A percentile compares a stretch with the other conserved stretches of the same genome.
phyloP scores from a whole-genome alignment of 192 early-diverging fungal genomes.

The Funneliformis mosseae region DNA sequence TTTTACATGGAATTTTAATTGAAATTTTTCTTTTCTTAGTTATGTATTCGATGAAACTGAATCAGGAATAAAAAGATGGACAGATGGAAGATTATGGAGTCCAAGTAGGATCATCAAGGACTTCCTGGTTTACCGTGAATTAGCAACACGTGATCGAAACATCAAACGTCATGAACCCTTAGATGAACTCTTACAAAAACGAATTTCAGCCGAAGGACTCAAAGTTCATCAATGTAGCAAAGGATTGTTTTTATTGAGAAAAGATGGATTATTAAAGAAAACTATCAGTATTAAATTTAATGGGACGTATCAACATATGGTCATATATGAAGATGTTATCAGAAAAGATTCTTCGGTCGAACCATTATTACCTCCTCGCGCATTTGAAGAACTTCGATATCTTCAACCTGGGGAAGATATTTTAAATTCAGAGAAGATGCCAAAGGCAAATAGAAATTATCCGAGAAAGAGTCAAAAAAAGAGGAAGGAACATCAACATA shows the following conservation, averaged over 20 bases:
- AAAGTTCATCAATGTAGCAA: conserved; percentile 21
- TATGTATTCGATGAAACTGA: conserved; percentile 15
- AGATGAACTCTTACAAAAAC: not conserved
- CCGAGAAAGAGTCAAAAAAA: conserved; percentile 1
- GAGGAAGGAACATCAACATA: not conserved
- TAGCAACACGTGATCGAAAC: conserved; percentile 9
- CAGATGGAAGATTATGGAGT: conserved; percentile 13
- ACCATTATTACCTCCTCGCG: conserved; percentile 2
- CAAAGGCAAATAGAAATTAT: not conserved
- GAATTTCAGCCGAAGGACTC: conserved; percentile 5
- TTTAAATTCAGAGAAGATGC: conserved; percentile 8
- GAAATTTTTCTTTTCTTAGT: not conserved
- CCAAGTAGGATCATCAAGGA: conserved; percentile 16
- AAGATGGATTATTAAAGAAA: conserved; percentile 6
- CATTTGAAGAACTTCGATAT: conserved; percentile 17
- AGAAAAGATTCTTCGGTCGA: not conserved
- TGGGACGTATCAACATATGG: conserved; percentile 13
- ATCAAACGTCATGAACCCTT: not conserved
- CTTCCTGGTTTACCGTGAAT: conserved; percentile 11
- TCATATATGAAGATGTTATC: conserved; percentile 12
- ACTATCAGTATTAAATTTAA: conserved; percentile 17
- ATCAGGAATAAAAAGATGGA: conserved; percentile 16
- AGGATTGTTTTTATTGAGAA: conserved; percentile 8
- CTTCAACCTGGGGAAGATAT: conserved; percentile 13
- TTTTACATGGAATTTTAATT: too few relatives aligned